Evolutionary conservation across 2,329 filamentous ascomycete genomes (phyloP).

Genomic region (Alternaria gansuensis): DNA sequence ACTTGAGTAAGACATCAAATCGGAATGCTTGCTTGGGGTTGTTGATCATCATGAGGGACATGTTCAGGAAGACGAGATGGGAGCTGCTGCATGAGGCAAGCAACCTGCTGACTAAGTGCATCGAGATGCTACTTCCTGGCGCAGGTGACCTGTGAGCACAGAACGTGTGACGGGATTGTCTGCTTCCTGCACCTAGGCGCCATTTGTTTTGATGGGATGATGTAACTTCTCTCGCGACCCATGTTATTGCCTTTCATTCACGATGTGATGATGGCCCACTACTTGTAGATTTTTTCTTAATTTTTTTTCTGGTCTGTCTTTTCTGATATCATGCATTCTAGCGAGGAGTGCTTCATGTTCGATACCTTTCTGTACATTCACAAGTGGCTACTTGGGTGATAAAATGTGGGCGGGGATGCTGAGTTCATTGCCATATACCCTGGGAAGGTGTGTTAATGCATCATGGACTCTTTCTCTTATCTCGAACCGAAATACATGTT

Average conservation of each 20-base stretch:
- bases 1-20: conserved; percentile 75
- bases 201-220: neutral
- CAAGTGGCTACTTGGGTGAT: conserved; percentile 12
- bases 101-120: conserved; percentile 80
- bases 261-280: conserved; percentile 23
- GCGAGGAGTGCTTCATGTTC: conserved; percentile 22
- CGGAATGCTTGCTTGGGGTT: conserved; percentile 85
- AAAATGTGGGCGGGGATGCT: conserved; percentile 10
- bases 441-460: conserved; percentile 20
- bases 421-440: conserved; percentile 28
- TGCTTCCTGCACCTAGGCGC: conserved; percentile 6
- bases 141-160: conserved; percentile 24
- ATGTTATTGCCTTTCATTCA: conserved; percentile 18
- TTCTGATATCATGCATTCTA: conserved; percentile 23
- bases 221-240: neutral
- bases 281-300: neutral
- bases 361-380: conserved; percentile 21
- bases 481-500: neutral
- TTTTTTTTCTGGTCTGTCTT: conserved; percentile 17
- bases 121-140: conserved; percentile 64
- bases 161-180: neutral
- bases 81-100: conserved; percentile 90
- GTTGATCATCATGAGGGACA: conserved; percentile 80
- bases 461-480: conserved; percentile 9
- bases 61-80: conserved; percentile 86